Conservation (phyloP, 108 stramenopile species). For the Fistulifera solaris region DNA sequence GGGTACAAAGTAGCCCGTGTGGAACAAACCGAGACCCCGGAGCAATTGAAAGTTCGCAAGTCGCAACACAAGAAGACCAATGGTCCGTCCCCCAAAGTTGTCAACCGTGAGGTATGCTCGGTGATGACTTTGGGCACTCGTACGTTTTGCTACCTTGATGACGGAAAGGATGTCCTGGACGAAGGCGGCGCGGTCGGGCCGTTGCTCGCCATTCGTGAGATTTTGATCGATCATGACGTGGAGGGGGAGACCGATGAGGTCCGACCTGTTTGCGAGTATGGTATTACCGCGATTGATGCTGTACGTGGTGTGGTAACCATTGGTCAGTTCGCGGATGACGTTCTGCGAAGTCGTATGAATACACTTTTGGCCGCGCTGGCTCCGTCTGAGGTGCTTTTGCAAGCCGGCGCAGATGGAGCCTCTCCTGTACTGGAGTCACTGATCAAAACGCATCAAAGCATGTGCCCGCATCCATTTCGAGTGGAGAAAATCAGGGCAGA, state of each 20-base stretch:
- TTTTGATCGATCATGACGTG: constrained; percentile 16
- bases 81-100: constrained; percentile 49
- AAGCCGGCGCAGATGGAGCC: constrained; percentile 41
- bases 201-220: constrained; percentile 77
- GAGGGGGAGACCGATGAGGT: constrained; percentile 12
- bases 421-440: constrained; percentile 35
- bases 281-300: constrained; percentile 89
- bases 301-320: constrained; percentile 76
- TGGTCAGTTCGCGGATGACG: constrained; percentile 96
- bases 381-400: constrained; percentile 74
- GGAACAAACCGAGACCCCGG: constrained; percentile 99
- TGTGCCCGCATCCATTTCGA: constrained; percentile 15
- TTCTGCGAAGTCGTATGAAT: constrained; percentile 82
- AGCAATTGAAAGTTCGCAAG: constrained; percentile 79
- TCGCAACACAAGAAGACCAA: constrained; percentile 31
- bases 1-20: constrained; percentile 97
- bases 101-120: constrained; percentile 91
- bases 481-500: constrained; percentile 36
- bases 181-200: constrained; percentile 37
- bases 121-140: constrained; percentile 86
- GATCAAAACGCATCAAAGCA: constrained; percentile 23
- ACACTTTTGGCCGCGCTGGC: constrained; percentile 77
- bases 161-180: constrained; percentile 18
- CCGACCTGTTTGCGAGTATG: constrained; percentile 83
- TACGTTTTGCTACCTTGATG: constrained; percentile 91